phyloP scores from a whole-genome alignment of 495 filamentous ascomycete genomes.

The Trichoderma asperelloides region DNA sequence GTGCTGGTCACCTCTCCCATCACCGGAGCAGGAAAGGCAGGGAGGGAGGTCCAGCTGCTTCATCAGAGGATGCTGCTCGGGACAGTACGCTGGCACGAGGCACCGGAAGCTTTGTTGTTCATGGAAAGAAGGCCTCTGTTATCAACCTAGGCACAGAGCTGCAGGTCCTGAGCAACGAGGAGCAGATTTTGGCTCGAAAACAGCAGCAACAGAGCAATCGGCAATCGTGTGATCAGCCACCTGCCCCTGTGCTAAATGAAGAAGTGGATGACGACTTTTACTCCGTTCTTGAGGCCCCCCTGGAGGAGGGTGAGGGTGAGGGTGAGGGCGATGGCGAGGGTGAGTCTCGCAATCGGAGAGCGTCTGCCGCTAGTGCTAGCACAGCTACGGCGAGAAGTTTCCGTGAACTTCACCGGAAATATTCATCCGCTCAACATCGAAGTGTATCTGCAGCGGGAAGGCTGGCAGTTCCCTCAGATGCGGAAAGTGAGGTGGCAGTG shows the following conservation, averaged over 20 bases:
- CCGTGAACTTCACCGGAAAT: conserved; percentile 42
- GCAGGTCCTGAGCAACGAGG: conserved; percentile 71
- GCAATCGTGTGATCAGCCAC: conserved; percentile 20
- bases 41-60: conserved; percentile 57
- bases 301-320: conserved; percentile 20
- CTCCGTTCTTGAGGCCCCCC: conserved; percentile 19
- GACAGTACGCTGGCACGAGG: conserved; percentile 68
- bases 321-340: no score
- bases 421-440: conserved; percentile 35
- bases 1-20: conserved; percentile 53
- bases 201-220: conserved; percentile 18
- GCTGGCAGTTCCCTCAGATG: conserved; percentile 38
- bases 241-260: conserved; percentile 17
- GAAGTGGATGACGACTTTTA: conserved; percentile 26
- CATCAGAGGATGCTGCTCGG: conserved; percentile 49
- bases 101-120: conserved; percentile 83
- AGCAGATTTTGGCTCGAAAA: conserved; percentile 49
- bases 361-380: conserved; percentile 44
- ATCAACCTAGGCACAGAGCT: conserved; percentile 90
- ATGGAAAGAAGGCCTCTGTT: conserved; percentile 95
- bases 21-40: conserved; percentile 67
- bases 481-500: conserved; percentile 46
- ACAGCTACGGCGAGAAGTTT: conserved; percentile 49
- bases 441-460: conserved; percentile 18
- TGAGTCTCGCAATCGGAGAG: conserved; percentile 34